A percentile compares a stretch with the other conserved stretches of the same genome.
Conservation (phyloP, 768 basidiomycete species). For the Coprinopsis cinerea region DNA sequence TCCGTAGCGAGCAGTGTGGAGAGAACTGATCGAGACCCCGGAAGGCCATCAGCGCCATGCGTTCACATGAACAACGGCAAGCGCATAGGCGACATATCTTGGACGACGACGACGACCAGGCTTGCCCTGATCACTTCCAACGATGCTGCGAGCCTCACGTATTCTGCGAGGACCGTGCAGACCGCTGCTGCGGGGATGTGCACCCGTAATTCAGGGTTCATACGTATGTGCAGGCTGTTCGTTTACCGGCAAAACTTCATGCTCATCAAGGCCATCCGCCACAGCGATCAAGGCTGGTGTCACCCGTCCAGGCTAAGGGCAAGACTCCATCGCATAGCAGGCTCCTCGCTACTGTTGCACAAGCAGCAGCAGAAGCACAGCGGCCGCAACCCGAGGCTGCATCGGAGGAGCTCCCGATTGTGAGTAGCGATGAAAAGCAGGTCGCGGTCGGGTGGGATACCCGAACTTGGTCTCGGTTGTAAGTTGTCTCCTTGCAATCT, state of each 20-base stretch:
- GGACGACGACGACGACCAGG: not conserved
- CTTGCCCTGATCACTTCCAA: not conserved
- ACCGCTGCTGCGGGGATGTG: not conserved
- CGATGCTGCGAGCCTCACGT: not conserved
- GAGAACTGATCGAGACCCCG: too few species aligned
- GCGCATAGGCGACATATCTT: too few species aligned
- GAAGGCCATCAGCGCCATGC: not conserved
- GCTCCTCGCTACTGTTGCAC: not conserved
- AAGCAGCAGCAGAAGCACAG: not conserved
- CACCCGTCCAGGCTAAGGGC: not conserved
- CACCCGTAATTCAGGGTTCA: not conserved
- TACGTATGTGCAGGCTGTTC: not conserved
- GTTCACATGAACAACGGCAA: not conserved
- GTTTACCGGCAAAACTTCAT: too few species aligned
- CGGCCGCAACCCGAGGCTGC: not conserved
- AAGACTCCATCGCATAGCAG: not conserved
- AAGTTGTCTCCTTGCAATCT: conserved; percentile 22
- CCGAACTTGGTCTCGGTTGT: conserved; percentile 74
- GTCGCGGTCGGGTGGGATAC: conserved; percentile 73
- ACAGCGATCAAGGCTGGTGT: not conserved
- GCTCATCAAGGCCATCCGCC: too few species aligned
- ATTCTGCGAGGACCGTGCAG: not conserved
- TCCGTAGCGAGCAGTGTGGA: too few species aligned
- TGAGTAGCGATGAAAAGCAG: conserved; percentile 51
- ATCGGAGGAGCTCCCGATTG: conserved; percentile 46